Conservation (phyloP, 2,329 filamentous ascomycete species). For the Cryphonectria naterciae region DNA sequence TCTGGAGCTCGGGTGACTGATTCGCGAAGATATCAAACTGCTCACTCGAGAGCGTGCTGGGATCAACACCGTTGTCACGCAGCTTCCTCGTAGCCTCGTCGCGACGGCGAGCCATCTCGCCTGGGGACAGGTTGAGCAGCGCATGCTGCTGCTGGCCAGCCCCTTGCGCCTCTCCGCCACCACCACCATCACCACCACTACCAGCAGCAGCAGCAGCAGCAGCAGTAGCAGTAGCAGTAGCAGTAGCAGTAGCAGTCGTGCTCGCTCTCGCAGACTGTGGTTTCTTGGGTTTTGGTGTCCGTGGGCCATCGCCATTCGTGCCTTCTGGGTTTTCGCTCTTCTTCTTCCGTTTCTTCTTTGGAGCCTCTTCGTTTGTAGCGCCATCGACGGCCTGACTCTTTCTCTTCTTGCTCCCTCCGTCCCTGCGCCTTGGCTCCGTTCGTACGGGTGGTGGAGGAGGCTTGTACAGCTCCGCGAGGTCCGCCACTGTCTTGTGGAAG, state of each 20-base stretch:
- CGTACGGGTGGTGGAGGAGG: slow-evolving; percentile 46
- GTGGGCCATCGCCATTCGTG: slow-evolving; percentile 20
- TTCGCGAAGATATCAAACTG: slow-evolving; percentile 65
- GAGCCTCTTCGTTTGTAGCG: slow-evolving; percentile 23
- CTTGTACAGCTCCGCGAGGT: slow-evolving; percentile 52
- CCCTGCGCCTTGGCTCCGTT: slow-evolving; percentile 33
- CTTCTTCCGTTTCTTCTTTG: slow-evolving; percentile 38
- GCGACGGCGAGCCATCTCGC: slow-evolving; percentile 54
- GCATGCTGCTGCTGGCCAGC: slow-evolving; percentile 34
- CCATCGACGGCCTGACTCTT: slow-evolving; percentile 26
- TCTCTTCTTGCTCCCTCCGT: slow-evolving; percentile 35
- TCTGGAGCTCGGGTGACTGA: slow-evolving; percentile 59
- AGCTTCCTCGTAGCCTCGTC: slow-evolving; percentile 55
- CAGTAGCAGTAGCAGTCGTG: slow-evolving; percentile 18
- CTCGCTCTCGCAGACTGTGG: slow-evolving; percentile 17
- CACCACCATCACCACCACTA: too few species aligned
- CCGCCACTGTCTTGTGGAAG: slow-evolving; percentile 58
- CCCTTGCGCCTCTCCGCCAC: slow-evolving; percentile 1
- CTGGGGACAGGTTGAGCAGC: slow-evolving; percentile 46
- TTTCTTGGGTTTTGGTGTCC: slow-evolving; percentile 34
- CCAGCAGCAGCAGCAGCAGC: too few species aligned
- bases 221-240: background rate
- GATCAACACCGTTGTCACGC: slow-evolving; percentile 52
- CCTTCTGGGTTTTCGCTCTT: slow-evolving; percentile 31
- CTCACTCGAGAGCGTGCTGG: slow-evolving; percentile 54